Percentiles rank a stretch among this genome's conserved stretches.
These are phyloP conservation scores for Alloteropsis angusta DNA, from an alignment of 202 grass and related monocot species.

Conservation along the genomic window DNA sequence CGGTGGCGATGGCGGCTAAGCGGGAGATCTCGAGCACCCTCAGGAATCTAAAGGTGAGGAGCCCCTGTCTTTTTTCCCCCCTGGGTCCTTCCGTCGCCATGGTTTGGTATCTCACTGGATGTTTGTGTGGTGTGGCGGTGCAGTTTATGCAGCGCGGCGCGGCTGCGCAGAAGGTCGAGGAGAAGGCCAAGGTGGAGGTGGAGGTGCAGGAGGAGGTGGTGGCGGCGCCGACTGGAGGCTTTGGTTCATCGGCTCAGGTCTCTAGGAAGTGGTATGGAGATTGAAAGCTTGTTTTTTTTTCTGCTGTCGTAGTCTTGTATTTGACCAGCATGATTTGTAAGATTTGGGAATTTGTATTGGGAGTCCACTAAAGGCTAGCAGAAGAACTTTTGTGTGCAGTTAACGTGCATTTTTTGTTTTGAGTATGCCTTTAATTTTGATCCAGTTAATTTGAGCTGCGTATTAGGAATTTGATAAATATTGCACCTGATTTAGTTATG, in stretches of 20 bases:
- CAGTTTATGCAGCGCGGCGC: constrained; percentile 92
- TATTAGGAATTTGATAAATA: neutral
- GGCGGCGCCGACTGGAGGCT: neutral
- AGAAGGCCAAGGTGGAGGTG: constrained; percentile 31
- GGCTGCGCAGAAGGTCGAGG: constrained; percentile 37
- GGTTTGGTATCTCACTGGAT: neutral
- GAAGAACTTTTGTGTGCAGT: neutral
- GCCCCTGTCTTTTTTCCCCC: neutral
- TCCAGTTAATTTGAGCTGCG: neutral
- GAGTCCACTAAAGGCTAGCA: neutral
- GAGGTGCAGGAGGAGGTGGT: constrained; percentile 16
- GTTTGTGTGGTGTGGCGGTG: neutral
- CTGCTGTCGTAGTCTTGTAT: neutral
- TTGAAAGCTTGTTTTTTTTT: neutral
- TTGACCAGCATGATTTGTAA: neutral
- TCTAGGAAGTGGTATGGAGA: constrained; percentile 38
- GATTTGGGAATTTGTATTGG: neutral
- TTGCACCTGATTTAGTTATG: neutral
- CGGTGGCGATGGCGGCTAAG: constrained; percentile 47
- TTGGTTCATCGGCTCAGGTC: constrained; percentile 14
- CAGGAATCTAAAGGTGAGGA: constrained; percentile 62
- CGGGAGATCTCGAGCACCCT: constrained; percentile 84
- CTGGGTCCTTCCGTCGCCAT: neutral
- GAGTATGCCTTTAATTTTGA: neutral
- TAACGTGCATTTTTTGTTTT: neutral